Conservation (phyloP, 768 basidiomycete species). For the Tylopilus felleus region DNA sequence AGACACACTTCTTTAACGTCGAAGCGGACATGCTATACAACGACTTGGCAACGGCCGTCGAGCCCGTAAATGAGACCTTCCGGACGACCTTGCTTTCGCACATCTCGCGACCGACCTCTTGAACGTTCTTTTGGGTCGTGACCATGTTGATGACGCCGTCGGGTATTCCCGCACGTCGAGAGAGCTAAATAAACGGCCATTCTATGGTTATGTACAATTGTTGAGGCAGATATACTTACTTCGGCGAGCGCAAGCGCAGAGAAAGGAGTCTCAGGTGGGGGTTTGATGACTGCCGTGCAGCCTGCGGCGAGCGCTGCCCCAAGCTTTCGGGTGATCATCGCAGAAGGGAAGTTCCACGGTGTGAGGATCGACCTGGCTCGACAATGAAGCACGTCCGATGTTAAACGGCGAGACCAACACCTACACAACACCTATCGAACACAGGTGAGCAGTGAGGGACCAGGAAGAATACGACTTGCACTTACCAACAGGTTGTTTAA, state of each 20-base stretch:
- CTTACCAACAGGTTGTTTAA: constrained; percentile 89
- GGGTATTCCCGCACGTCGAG: constrained; percentile 86
- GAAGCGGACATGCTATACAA: constrained; percentile 69
- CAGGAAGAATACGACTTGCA: constrained; percentile 38
- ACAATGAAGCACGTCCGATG: constrained; percentile 2
- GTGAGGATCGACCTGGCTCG: constrained; percentile 66
- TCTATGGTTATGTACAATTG: not conserved
- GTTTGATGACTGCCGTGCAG: constrained; percentile 95
- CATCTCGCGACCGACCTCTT: constrained; percentile 90
- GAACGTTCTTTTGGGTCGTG: constrained; percentile 80
- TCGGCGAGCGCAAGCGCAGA: constrained; percentile 90
- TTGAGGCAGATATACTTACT: constrained; percentile 37
- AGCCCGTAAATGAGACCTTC: constrained; percentile 92
- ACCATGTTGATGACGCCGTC: constrained; percentile 94
- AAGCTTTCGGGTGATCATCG: constrained; percentile 91
- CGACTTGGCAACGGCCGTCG: constrained; percentile 74
- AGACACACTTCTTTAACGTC: constrained; percentile 75
- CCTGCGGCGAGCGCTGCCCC: constrained; percentile 90
- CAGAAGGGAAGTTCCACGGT: constrained; percentile 93
- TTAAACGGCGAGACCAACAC: constrained; percentile 9
- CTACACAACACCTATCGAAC: constrained; percentile 45
- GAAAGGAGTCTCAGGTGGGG: constrained; percentile 93
- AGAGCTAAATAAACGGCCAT: constrained; percentile 47
- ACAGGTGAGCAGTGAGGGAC: not conserved
- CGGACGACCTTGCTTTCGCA: constrained; percentile 83